These are phyloP conservation scores for Avena insularis DNA, from an alignment of 176 grass and related monocot species.

Conservation along the genomic window DNA sequence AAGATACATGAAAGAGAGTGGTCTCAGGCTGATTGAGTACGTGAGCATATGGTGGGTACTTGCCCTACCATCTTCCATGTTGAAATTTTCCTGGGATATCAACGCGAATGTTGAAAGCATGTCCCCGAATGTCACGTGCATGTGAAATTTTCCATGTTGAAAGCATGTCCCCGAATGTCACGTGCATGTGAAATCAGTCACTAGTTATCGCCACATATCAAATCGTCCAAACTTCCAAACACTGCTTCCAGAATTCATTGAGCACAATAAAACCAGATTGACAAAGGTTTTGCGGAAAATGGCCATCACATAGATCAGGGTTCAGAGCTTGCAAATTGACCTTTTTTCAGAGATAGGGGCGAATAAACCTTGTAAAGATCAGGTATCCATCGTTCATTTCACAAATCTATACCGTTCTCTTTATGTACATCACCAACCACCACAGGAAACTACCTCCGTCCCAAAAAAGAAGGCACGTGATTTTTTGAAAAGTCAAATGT, in stretches of 20 bases:
- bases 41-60: too few species aligned
- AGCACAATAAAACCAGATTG: neutral
- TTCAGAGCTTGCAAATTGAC: neutral
- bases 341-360: neutral
- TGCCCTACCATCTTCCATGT: too few species aligned
- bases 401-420: slow-evolving; percentile 60
- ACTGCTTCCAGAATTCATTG: neutral
- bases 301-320: neutral
- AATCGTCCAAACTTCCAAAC: neutral
- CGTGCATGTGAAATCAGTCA: neutral
- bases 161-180: too few species aligned
- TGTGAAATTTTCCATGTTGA: neutral
- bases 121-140: too few species aligned
- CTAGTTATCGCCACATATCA: neutral
- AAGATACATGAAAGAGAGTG: neutral
- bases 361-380: slow-evolving; percentile 24
- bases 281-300: neutral
- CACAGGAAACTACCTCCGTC: too few species aligned
- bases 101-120: too few species aligned
- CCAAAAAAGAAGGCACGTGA: too few species aligned
- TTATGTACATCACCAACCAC: slow-evolving; percentile 47
- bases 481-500: too few species aligned
- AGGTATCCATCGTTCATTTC: slow-evolving; percentile 42
- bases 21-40: neutral
- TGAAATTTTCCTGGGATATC: too few species aligned